Conservation (phyloP, 768 basidiomycete genomes). For the Hysterangium stoloniferum region DNA sequence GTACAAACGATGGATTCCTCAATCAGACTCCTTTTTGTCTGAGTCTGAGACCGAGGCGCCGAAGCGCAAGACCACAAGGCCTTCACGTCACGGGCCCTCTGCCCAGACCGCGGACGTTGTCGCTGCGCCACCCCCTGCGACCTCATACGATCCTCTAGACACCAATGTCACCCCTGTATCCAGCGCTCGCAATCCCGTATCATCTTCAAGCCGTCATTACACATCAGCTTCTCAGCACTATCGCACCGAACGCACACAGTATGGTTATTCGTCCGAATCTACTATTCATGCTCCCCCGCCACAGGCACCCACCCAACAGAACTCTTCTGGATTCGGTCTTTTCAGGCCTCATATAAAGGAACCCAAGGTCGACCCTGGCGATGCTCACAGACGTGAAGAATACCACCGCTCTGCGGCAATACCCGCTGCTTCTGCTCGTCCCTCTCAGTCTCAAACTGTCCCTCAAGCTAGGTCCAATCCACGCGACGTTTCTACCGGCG, state of each 20-base stretch:
- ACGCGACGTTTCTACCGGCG: neutral
- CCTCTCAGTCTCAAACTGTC: neutral
- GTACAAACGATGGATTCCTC: slow-evolving; percentile 9
- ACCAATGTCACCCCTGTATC: neutral
- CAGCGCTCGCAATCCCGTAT: neutral
- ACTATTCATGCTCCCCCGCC: slow-evolving; percentile 1
- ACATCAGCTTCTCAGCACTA: neutral
- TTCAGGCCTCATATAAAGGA: slow-evolving; percentile 1
- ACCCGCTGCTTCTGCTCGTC: neutral
- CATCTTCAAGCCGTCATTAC: neutral
- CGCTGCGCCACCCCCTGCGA: too few species aligned
- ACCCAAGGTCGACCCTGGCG: neutral
- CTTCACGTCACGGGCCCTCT: neutral
- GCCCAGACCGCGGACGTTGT: neutral
- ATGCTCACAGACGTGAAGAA: neutral
- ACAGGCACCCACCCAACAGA: neutral
- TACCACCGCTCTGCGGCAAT: neutral
- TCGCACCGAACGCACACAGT: neutral
- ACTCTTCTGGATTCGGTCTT: neutral
- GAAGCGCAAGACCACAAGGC: neutral
- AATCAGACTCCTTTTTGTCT: slow-evolving; percentile 4
- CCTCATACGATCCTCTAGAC: too few species aligned
- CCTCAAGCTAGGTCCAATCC: neutral
- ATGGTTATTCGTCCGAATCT: slow-evolving; percentile 3
- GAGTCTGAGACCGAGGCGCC: slow-evolving; percentile 10